A percentile compares a stretch with the other conserved stretches of the same genome.
phyloP scores from a whole-genome alignment of 306 rosid genomes.

The Dryas drummondii region DNA sequence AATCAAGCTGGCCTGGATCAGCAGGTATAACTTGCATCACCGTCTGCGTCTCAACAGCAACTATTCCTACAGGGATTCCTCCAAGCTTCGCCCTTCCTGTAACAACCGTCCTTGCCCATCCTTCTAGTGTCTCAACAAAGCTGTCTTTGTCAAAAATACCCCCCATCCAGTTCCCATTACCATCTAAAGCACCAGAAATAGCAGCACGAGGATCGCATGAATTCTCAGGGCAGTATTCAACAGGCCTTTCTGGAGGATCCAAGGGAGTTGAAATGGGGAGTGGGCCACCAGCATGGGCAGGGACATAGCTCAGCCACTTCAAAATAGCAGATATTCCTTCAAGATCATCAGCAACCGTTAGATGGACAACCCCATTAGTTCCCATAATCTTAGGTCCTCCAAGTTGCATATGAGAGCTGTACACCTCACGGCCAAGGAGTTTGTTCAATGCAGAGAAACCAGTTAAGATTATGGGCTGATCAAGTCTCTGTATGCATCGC shows the following conservation, averaged over 20 bases:
- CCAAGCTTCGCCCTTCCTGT: slow-evolving; percentile 99
- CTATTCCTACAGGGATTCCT: slow-evolving; percentile 94
- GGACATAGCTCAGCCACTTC: slow-evolving; percentile 96
- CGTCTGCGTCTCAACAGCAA: slow-evolving; percentile 96
- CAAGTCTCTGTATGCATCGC: slow-evolving; percentile 99
- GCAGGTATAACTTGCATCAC: slow-evolving; percentile 98
- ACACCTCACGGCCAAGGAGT: slow-evolving; percentile 97
- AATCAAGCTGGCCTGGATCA: slow-evolving; percentile 99
- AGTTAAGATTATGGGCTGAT: slow-evolving; percentile 93
- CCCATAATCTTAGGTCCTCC: slow-evolving; percentile 99
- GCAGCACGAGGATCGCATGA: slow-evolving; percentile 98
- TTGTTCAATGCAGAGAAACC: slow-evolving; percentile 97
- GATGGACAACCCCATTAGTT: slow-evolving; percentile 97
- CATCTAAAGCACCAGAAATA: slow-evolving; percentile 60
- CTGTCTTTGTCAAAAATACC: slow-evolving; percentile 96
- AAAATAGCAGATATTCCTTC: slow-evolving; percentile 92
- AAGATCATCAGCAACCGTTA: slow-evolving; percentile 91
- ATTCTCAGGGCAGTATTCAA: slow-evolving; percentile 84
- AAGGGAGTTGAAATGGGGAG: slow-evolving; percentile 77
- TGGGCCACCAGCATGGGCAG: slow-evolving; percentile 72
- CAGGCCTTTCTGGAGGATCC: slow-evolving; percentile 89
- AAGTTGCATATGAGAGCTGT: slow-evolving; percentile 99
- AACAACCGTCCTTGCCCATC: slow-evolving; percentile 98
- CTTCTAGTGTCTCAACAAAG: slow-evolving; percentile 95
- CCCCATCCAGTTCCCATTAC: slow-evolving; percentile 80